Base-by-base conservation (phyloP, 768 basidiomycete genomes). In the Leccinum variicolor region DNA sequence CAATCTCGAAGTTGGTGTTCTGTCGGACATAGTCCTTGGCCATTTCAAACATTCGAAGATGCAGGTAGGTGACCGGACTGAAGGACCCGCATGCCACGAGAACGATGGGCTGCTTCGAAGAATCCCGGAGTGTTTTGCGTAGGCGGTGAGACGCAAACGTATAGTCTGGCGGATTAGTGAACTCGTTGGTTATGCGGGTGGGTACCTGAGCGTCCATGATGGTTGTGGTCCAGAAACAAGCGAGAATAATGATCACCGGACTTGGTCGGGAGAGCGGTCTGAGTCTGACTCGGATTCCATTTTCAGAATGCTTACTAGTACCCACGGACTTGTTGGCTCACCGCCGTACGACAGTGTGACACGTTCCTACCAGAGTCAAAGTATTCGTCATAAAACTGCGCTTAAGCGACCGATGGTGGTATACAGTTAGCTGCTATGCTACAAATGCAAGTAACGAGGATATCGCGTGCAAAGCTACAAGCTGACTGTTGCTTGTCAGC, bases 1-100 rank as follows among this genome's bases (percentile, higher is more conserved):
- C 81, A 65, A 99, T 91, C 74, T 97, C 93, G 67, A 92, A 97
- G 62, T 90, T 79, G 50, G 92, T 94, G 73, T 94, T 92, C 66
- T 94, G 90, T 52, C 92, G 85, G 53, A 91, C 85, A 67, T 94
- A 94, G 79, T 98, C 97, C 75, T 89, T 90, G 55, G 96, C 97
- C 97, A 99, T 98, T 72, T 98, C 97, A 75, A 98, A 99, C 94
- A 99, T 98, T 64, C 97, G 91, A 60, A 98, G 84, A 69, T 97
- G 94, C 52, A 96, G 89, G 69, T 94, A 96, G n/a, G 95, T 97
- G 61, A 97, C 90, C 11, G 96, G 96, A 66, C 92, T 95, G 84
- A 98, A 98, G 55, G 93, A 96, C 28, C 96, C 97, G 69, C 97
- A 99, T 48, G 94, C 97, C 58, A 99, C 93, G 61, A 97, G 86